These are phyloP conservation scores for Dryadomyces quercus-mongolicae DNA, from an alignment of 2,329 filamentous ascomycete species.

Conservation along the genomic window DNA sequence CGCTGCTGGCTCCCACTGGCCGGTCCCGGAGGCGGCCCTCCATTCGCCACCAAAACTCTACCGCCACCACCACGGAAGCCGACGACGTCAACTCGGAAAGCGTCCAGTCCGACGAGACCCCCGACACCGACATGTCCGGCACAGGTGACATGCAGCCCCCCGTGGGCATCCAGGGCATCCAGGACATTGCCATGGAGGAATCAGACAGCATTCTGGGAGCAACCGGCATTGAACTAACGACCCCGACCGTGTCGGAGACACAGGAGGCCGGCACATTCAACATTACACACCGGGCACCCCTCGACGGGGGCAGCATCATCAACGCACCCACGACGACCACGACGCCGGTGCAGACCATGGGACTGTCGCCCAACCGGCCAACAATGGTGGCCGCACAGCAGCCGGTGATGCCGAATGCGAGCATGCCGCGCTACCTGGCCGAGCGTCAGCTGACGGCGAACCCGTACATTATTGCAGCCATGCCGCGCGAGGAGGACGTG, in stretches of 20 bases:
- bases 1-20: conserved; percentile 36
- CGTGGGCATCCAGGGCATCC: conserved; percentile 59
- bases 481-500: conserved; percentile 95
- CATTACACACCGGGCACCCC: conserved; percentile 73
- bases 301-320: conserved; percentile 77
- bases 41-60: conserved; percentile 82
- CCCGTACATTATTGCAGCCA: conserved; percentile 69
- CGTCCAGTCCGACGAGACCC: conserved; percentile 63
- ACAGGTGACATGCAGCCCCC: conserved; percentile 68
- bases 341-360: conserved; percentile 34
- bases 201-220: conserved; percentile 68
- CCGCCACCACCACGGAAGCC: conserved; percentile 45
- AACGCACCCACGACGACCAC: conserved; percentile 50
- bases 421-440: conserved; percentile 67
- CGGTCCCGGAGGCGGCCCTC: conserved; percentile 63
- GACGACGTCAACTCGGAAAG: conserved; percentile 83
- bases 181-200: conserved; percentile 70
- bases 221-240: conserved; percentile 60
- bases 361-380: conserved; percentile 62
- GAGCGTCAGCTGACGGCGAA: conserved; percentile 59
- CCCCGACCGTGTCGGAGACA: conserved; percentile 70
- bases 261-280: conserved; percentile 87
- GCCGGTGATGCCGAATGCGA: conserved; percentile 57
- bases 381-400: conserved; percentile 60
- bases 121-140: conserved; percentile 66